Conservation (phyloP, 2,329 filamentous ascomycete genomes). For the Biscogniauxia marginata region DNA sequence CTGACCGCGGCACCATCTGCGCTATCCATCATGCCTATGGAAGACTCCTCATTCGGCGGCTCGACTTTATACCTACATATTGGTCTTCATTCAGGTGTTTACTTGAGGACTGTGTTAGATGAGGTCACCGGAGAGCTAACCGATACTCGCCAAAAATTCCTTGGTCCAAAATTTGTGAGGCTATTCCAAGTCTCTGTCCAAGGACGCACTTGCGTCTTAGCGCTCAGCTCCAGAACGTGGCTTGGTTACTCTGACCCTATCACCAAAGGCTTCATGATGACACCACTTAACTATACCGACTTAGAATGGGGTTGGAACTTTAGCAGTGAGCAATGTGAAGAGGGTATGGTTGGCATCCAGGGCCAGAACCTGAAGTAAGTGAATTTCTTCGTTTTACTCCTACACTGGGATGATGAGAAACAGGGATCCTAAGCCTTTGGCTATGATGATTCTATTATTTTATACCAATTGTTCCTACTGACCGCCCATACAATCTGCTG, state of each 20-base stretch:
- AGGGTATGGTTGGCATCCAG: constrained; percentile 93
- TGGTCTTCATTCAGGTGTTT: constrained; percentile 91
- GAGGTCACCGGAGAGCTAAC: constrained; percentile 94
- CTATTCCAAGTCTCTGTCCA: constrained; percentile 90
- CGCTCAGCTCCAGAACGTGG: constrained; percentile 92
- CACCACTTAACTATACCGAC: constrained; percentile 82
- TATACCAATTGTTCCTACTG: constrained; percentile 98
- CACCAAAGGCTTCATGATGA: constrained; percentile 86
- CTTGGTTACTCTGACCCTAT: constrained; percentile 88
- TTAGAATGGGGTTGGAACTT: constrained; percentile 97
- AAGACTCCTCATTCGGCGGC: constrained; percentile 85
- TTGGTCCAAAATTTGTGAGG: constrained; percentile 86
- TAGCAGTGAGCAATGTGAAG: constrained; percentile 87
- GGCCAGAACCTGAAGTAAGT: constrained; percentile 80
- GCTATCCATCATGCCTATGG: constrained; percentile 90
- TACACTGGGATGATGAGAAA: constrained; percentile 60
- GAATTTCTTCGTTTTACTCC: constrained; percentile 22
- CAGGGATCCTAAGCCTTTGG: constrained; percentile 55
- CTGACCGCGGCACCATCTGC: constrained; percentile 87
- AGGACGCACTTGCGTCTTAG: constrained; percentile 80
- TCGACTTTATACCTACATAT: constrained; percentile 94
- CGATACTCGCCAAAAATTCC: constrained; percentile 90
- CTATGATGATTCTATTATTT: constrained; percentile 58
- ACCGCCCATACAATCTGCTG: constrained; percentile 41
- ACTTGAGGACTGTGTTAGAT: constrained; percentile 90